These are phyloP conservation scores for Cyclotella cryptica DNA, from an alignment of 108 stramenopile genomes.

Conservation along the genomic window DNA sequence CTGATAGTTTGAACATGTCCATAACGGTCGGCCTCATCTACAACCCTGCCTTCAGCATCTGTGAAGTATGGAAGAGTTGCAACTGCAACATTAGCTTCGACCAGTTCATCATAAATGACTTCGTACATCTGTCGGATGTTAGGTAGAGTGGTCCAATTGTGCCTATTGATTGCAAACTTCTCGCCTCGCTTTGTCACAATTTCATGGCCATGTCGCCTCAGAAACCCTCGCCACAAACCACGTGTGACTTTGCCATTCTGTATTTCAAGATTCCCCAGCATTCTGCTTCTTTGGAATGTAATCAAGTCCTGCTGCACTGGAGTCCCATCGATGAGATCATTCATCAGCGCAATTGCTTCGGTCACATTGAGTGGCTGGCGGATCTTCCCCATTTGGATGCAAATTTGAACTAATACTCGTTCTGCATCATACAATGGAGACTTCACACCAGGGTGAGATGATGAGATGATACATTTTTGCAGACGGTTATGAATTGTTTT, in stretches of 20 bases:
- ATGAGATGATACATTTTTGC: not conserved
- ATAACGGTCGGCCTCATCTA: not conserved
- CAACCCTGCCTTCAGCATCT: not conserved
- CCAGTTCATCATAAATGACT: slow-evolving; percentile 28
- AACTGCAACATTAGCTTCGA: slow-evolving; percentile 21
- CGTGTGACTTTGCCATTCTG: not conserved
- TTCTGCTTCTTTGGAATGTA: not conserved
- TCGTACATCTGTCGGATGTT: slow-evolving; percentile 30
- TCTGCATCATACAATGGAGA: not conserved
- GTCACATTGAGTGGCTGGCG: not conserved
- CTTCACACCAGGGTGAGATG: not conserved
- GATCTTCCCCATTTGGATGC: too few relatives aligned
- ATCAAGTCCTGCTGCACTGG: not conserved
- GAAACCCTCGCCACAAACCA: slow-evolving; percentile 14
- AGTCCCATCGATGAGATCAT: slow-evolving; percentile 2
- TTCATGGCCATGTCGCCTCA: not conserved
- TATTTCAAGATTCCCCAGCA: not conserved
- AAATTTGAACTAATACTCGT: not conserved
- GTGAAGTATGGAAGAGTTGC: not conserved
- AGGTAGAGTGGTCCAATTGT: slow-evolving; percentile 25
- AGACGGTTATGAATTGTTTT: not conserved
- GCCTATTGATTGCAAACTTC: slow-evolving; percentile 1
- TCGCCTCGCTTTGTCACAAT: slow-evolving; percentile 20
- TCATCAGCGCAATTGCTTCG: slow-evolving; percentile 1
- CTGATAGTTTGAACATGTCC: not conserved